Evolutionary conservation across 2,329 filamentous ascomycete species (phyloP).

Genomic region (Sporothrix protearum): DNA sequence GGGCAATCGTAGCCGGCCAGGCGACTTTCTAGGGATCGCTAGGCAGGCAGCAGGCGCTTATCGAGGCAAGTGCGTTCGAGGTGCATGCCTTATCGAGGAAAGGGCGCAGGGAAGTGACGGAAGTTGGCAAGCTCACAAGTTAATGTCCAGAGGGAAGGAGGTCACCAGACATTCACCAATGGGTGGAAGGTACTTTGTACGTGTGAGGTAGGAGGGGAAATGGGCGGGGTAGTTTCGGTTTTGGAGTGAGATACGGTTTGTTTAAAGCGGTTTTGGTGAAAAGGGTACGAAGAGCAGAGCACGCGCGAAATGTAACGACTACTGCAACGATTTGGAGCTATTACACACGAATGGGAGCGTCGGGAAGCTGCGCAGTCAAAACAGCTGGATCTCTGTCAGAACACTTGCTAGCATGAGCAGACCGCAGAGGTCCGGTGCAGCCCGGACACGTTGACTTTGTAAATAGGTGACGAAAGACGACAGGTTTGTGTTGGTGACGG

Average conservation of each 20-base stretch:
- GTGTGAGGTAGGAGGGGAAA: background rate
- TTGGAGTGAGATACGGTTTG: background rate
- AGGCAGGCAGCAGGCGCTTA: conserved; percentile 14
- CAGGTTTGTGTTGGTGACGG: background rate
- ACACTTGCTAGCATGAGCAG: background rate
- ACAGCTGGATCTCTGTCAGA: background rate
- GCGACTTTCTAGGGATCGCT: background rate
- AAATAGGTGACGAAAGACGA: background rate
- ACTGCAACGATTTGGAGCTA: background rate
- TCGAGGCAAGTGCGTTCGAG: background rate
- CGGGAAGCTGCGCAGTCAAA: background rate
- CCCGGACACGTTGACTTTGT: background rate
- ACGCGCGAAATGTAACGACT: background rate
- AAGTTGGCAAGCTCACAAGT: background rate
- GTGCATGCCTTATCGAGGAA: conserved; percentile 7
- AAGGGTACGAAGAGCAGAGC: background rate
- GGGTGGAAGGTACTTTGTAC: background rate
- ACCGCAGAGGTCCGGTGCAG: background rate
- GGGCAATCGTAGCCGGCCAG: conserved; percentile 5
- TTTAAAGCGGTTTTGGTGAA: background rate
- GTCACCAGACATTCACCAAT: conserved; percentile 1
- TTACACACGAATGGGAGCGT: background rate
- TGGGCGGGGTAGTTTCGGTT: conserved; percentile 2
- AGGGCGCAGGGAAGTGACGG: background rate
- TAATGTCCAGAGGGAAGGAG: background rate